A percentile compares a stretch with the other conserved stretches of the same genome.
These are phyloP conservation scores for Ceratobasidium sp. DNA, from an alignment of 1,284 basidiomycete genomes.

Conservation along the genomic window DNA sequence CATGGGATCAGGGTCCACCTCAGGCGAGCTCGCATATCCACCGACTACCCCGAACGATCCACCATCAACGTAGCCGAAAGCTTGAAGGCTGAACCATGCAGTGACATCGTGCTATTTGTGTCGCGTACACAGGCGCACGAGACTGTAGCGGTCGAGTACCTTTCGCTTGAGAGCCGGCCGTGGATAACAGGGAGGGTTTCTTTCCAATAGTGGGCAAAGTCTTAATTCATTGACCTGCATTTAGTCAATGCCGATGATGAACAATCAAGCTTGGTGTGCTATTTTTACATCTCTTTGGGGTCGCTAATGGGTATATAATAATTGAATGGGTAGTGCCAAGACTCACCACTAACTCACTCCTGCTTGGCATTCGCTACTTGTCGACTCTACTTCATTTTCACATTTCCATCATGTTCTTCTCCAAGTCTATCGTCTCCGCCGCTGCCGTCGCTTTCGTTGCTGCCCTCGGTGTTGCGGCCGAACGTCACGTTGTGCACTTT, in stretches of 20 bases:
- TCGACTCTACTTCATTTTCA: neutral
- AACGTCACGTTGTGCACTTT: constrained; percentile 55
- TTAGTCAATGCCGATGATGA: neutral
- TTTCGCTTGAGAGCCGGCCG: constrained; percentile 29
- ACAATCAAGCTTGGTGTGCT: neutral
- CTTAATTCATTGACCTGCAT: neutral
- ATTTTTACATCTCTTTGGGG: too few relatives aligned
- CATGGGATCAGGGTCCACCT: neutral
- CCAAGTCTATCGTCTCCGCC: constrained; percentile 14
- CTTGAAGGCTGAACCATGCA: neutral
- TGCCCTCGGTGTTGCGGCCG: constrained; percentile 48
- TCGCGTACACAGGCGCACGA: neutral
- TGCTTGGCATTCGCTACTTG: neutral
- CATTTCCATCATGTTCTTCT: neutral
- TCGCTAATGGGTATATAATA: neutral
- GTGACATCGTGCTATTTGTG: neutral
- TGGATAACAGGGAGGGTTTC: neutral
- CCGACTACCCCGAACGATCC: constrained; percentile 6
- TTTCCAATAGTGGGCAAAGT: neutral
- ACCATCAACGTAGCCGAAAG: neutral
- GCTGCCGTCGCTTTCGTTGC: constrained; percentile 19
- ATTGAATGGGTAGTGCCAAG: neutral
- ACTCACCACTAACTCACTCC: neutral
- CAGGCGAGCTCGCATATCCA: constrained; percentile 8
- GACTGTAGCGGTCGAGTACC: neutral